Conservation (phyloP, 139 green algal genomes). For the Chlamydomonas asymmetrica region DNA sequence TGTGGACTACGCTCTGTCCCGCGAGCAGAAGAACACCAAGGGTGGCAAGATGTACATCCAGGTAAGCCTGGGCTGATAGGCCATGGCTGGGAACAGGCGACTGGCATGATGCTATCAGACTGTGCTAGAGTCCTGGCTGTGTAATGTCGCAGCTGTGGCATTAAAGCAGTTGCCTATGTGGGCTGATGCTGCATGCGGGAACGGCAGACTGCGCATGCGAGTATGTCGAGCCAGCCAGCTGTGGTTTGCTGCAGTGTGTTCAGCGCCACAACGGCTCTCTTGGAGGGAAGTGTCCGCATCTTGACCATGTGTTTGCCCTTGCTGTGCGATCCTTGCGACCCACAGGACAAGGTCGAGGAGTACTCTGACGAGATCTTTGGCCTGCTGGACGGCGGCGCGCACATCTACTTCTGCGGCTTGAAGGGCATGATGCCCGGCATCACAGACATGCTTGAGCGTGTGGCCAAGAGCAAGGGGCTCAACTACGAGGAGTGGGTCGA, state of each 20-base stretch:
- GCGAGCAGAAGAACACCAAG: constrained; percentile 87
- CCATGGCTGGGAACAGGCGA: too few species aligned
- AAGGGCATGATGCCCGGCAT: constrained; percentile 99
- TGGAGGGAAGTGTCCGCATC: too few species aligned
- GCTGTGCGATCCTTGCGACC: background rate
- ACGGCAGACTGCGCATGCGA: too few species aligned
- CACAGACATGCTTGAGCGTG: constrained; percentile 90
- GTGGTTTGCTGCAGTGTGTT: too few species aligned
- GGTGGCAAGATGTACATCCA: constrained; percentile 98
- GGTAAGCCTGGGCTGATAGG: constrained; percentile 79
- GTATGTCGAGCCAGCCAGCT: too few species aligned
- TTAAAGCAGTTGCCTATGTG: too few species aligned
- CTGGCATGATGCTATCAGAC: too few species aligned
- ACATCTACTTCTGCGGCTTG: constrained; percentile 99
- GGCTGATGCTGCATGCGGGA: too few species aligned
- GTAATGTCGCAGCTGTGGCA: too few species aligned
- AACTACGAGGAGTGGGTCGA: constrained; percentile 88
- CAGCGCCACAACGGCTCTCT: too few species aligned
- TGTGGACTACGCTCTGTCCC: constrained; percentile 95
- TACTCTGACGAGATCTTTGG: constrained; percentile 97
- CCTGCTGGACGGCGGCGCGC: constrained; percentile 89
- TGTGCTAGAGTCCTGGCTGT: too few species aligned
- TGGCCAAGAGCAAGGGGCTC: constrained; percentile 87
- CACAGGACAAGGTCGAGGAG: constrained; percentile 96
- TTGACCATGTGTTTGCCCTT: too few species aligned